Percentiles rank a stretch among this genome's conserved stretches.
phyloP scores from a whole-genome alignment of 2,329 filamentous ascomycete genomes.

The Akanthomyces dipterigenus region DNA sequence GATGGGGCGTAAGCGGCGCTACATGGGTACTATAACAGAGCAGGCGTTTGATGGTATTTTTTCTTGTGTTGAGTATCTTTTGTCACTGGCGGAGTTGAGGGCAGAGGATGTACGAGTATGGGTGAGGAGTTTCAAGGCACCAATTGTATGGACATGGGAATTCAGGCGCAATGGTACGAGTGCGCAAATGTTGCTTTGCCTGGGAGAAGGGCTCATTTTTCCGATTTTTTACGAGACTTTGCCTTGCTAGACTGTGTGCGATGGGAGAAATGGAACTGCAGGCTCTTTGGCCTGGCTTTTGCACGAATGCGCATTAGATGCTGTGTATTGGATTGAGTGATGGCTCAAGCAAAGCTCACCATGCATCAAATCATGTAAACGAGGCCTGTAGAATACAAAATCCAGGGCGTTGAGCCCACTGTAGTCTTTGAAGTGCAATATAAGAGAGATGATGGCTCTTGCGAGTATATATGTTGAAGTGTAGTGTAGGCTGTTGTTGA shows the following conservation, averaged over 20 bases:
- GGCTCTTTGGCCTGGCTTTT: too few relatives aligned
- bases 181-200: not conserved
- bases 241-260: not conserved
- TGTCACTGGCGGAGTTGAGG: not conserved
- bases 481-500: slow-evolving; percentile 2
- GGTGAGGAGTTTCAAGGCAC: not conserved
- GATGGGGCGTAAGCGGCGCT: slow-evolving; percentile 30
- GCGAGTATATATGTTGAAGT: slow-evolving; percentile 7
- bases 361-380: not conserved
- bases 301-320: not conserved
- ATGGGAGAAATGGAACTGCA: not conserved
- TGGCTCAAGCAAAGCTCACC: not conserved
- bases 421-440: not conserved
- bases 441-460: slow-evolving; percentile 4
- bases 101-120: slow-evolving; percentile 2
- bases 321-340: too few relatives aligned
- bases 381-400: too few relatives aligned
- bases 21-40: slow-evolving; percentile 6
- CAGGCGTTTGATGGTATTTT: not conserved
- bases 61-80: not conserved
- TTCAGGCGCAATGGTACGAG: not conserved
- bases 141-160: not conserved
- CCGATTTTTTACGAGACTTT: not conserved
- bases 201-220: not conserved
- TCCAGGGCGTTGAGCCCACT: not conserved